Conservation (phyloP, 768 basidiomycete species). For the Leccinum pellstonianum region DNA sequence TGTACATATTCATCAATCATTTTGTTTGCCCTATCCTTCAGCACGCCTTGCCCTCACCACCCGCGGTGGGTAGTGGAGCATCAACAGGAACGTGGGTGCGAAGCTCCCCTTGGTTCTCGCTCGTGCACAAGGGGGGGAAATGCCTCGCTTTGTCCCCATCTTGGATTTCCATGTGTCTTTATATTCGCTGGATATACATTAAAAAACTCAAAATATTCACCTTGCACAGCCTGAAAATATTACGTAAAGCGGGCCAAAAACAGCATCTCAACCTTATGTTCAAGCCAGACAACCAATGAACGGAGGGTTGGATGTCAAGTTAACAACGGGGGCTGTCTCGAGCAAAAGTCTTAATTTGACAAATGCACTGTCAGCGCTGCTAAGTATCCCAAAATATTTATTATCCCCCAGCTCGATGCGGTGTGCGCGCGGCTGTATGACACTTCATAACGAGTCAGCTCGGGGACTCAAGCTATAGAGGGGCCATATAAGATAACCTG, state of each 20-base stretch:
- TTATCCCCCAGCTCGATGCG: neutral
- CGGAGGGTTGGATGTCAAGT: neutral
- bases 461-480: neutral
- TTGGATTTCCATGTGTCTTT: constrained; percentile 9
- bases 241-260: neutral
- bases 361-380: neutral
- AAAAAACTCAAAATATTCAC: neutral
- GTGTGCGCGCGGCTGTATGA: neutral
- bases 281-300: neutral
- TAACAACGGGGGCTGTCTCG: neutral
- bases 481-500: constrained; percentile 1
- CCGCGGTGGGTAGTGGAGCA: constrained; percentile 17
- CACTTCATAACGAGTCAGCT: constrained; percentile 1
- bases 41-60: constrained; percentile 20
- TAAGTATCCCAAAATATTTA: neutral
- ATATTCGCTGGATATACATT: neutral
- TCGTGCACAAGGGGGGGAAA: constrained; percentile 11
- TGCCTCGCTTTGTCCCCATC: constrained; percentile 11
- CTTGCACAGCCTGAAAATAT: neutral
- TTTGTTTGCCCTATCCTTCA: constrained; percentile 1
- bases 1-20: neutral
- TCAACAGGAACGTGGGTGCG: constrained; percentile 28
- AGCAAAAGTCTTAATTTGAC: neutral
- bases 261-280: neutral
- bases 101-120: constrained; percentile 21